Conservation (phyloP, 306 rosid species). For the Casuarina glauca region DNA sequence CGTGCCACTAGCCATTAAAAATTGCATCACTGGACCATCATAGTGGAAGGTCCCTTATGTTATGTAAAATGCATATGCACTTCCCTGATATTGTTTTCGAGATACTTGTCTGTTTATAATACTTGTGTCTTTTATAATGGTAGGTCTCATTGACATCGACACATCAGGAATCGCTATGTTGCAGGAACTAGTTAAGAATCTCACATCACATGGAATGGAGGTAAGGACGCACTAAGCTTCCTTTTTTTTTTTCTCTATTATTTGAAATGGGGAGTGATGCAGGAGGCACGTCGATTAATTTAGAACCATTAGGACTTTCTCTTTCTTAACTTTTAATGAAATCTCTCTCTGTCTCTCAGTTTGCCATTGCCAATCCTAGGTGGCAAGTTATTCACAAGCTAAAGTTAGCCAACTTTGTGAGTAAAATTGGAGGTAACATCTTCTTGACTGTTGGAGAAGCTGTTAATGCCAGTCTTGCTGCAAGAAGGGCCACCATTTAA, state of each 20-base stretch:
- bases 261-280: too few relatives aligned
- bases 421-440: conserved; percentile 53
- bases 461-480: conserved; percentile 35
- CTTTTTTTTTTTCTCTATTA: neutral
- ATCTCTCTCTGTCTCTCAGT: conserved; percentile 28
- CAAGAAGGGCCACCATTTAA: conserved; percentile 2
- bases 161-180: conserved; percentile 73
- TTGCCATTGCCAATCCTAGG: conserved; percentile 70
- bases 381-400: conserved; percentile 92
- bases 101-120: neutral
- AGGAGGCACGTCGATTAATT: too few relatives aligned
- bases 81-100: neutral
- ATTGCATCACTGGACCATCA: neutral
- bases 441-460: conserved; percentile 88
- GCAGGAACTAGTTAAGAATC: conserved; percentile 53
- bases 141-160: conserved; percentile 74
- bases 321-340: neutral
- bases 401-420: conserved; percentile 58
- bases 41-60: neutral
- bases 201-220: conserved; percentile 57
- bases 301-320: neutral
- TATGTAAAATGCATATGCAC: neutral
- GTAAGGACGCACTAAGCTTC: conserved; percentile 16
- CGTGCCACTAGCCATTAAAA: neutral
- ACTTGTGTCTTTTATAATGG: neutral